phyloP scores from a whole-genome alignment of 805 yeast species.

The Cyberlindnera amylophila region DNA sequence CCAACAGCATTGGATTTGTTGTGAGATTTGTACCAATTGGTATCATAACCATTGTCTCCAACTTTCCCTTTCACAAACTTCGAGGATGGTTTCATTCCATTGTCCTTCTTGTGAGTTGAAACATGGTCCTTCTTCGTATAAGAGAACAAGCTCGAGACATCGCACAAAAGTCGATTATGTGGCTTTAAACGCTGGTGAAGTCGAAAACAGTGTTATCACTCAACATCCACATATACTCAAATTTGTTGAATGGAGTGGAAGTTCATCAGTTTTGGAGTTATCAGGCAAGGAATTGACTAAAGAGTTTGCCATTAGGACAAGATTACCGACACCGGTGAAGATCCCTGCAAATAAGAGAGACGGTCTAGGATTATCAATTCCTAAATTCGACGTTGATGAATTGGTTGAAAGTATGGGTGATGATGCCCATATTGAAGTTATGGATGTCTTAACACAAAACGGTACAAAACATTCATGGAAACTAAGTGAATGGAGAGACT shows the following conservation, averaged over 20 bases:
- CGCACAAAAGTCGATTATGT: conserved; percentile 65
- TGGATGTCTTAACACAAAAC: conserved; percentile 85
- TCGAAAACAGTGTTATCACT: conserved; percentile 19
- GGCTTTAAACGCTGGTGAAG: conserved; percentile 73
- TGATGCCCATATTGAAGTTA: conserved; percentile 66
- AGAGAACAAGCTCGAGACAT: conserved; percentile 53
- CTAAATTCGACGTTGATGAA: conserved; percentile 53
- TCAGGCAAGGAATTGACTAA: conserved; percentile 31
- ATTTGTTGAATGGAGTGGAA: conserved; percentile 20
- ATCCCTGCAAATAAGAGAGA: conserved; percentile 33
- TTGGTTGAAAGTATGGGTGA: conserved; percentile 59
- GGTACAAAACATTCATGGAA: conserved; percentile 54
- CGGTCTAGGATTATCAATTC: conserved; percentile 49
- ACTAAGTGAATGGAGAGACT: conserved; percentile 69
- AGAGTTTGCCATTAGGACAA: conserved; percentile 33
- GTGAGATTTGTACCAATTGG: conserved; percentile 50
- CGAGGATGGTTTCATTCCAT: conserved; percentile 45
- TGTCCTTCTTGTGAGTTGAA: conserved; percentile 41
- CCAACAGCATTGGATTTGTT: conserved; percentile 46
- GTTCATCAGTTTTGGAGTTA: conserved; percentile 20
- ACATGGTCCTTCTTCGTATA: conserved; percentile 48
- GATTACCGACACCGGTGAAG: conserved; percentile 42
- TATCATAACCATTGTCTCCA: conserved; percentile 46
- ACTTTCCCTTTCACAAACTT: conserved; percentile 34
- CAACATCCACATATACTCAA: conserved; percentile 52